Base-by-base conservation (phyloP, 2,329 filamentous ascomycete genomes). In the Podosphaera fusca region DNA sequence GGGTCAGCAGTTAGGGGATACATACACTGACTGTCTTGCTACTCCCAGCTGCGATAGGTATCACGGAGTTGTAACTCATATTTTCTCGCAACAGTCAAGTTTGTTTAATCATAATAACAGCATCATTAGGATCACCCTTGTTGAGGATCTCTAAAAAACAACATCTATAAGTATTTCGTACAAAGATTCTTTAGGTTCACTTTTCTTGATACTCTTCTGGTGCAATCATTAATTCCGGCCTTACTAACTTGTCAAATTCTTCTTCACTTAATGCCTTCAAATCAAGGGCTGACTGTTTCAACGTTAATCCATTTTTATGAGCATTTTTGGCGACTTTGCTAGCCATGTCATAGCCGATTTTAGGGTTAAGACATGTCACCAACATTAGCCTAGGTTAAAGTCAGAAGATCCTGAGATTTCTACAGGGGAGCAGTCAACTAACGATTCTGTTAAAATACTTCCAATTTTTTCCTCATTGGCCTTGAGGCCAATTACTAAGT, bases 301-400 rank as follows among this genome's bases (percentile, higher is more conserved):
- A 79, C 31, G 88, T 95, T 55, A 90, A 73, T 38, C 88, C 88
- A 80, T 96, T 96, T 80, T 95, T 95, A 76, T 98, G 92, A 14
- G 92, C 92, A 68, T 98, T 94, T 82, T 95, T 95, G 67, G 89
- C 89, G 31, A 95, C 89, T 76, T 94, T 94, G 72, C 83, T 88
- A 56, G 89, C 89, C 86, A 94, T 94, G 69, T 95, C 89, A 72
- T 95, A 95, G 59, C 89, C 90, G 68, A 96, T 95, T 71, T 94
- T 87, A 64, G 89, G 88, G 78, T 95, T 95, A 61, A 96, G 77
- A 77, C 90, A 95, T 62, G 92, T 98, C 40, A 96, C 92, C 63
- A 96, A 79, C 92, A 98, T 98, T 66, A 98, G 78, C 68, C 87
- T 94, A 63, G 53, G 55, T 38, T 50, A 34, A 7, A 12, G 10